These are phyloP conservation scores for Alternaria infectoria DNA, from an alignment of 2,329 filamentous ascomycete species.

Conservation along the genomic window DNA sequence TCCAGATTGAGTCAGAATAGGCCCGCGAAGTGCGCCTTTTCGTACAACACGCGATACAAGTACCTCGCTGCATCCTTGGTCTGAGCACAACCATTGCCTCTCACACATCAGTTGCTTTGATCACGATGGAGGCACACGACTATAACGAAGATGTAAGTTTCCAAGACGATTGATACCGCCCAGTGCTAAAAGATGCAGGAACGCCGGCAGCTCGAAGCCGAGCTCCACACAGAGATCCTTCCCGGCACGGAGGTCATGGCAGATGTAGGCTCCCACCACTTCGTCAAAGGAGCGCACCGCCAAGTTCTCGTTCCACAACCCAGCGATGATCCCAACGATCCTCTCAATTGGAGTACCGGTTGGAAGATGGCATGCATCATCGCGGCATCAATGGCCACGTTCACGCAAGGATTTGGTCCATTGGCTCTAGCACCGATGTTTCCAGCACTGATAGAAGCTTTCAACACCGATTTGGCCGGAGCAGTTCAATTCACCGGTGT, in stretches of 20 bases:
- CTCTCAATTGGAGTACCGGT: slow-evolving; percentile 59
- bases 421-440: slow-evolving; percentile 66
- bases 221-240: slow-evolving; percentile 61
- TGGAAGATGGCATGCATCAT: slow-evolving; percentile 59
- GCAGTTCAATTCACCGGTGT: slow-evolving; percentile 65
- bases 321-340: slow-evolving; percentile 58
- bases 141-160: slow-evolving; percentile 14
- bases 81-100: not conserved
- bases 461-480: slow-evolving; percentile 59
- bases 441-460: slow-evolving; percentile 62
- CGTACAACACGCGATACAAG: not conserved
- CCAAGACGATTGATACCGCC: too few relatives aligned
- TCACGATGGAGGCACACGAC: slow-evolving; percentile 14
- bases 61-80: not conserved
- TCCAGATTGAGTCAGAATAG: not conserved
- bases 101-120: not conserved
- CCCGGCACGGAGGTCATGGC: slow-evolving; percentile 67
- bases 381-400: slow-evolving; percentile 55
- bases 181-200: slow-evolving; percentile 40
- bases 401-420: slow-evolving; percentile 62
- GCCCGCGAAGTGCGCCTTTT: not conserved
- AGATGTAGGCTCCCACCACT: slow-evolving; percentile 68
- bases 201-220: slow-evolving; percentile 55
- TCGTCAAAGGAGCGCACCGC: slow-evolving; percentile 59
- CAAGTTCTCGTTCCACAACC: slow-evolving; percentile 63